These are phyloP conservation scores for Nigrospora oryzae DNA, from an alignment of 2,329 filamentous ascomycete species.

Conservation along the genomic window DNA sequence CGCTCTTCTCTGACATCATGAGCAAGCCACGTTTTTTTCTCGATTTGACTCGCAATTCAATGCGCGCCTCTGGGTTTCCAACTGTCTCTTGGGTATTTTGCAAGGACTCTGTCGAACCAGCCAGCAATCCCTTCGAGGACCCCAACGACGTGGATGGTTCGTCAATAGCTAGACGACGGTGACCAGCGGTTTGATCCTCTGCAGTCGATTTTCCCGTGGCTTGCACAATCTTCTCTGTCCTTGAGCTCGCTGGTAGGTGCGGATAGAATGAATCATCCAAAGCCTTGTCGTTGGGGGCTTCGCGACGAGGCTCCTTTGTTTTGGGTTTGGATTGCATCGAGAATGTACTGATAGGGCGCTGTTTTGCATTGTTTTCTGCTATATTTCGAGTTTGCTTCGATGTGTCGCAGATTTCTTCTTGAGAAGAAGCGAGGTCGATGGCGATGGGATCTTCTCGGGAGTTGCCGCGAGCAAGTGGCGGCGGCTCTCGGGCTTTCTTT, in stretches of 20 bases:
- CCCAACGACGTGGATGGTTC: not conserved
- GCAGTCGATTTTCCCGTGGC: not conserved
- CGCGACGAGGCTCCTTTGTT: too few relatives aligned
- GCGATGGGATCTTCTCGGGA: not conserved
- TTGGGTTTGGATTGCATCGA: too few relatives aligned
- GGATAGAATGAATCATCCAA: too few relatives aligned
- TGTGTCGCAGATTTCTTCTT: too few relatives aligned
- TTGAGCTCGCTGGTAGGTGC: not conserved
- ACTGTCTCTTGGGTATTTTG: too few relatives aligned
- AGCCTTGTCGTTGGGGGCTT: too few relatives aligned
- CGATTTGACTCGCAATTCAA: constrained; percentile 37
- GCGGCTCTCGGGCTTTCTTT: not conserved
- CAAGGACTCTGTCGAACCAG: too few relatives aligned
- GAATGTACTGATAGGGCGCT: too few relatives aligned
- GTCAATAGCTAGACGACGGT: not conserved
- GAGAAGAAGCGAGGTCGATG: not conserved
- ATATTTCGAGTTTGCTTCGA: too few relatives aligned
- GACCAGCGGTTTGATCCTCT: not conserved
- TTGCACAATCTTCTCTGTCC: not conserved
- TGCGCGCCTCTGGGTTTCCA: constrained; percentile 21
- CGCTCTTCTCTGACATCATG: constrained; percentile 29
- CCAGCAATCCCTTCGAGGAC: not conserved
- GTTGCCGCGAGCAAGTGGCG: not conserved
- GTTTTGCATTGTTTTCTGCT: too few relatives aligned
- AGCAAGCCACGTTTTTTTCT: constrained; percentile 39